phyloP scores from a whole-genome alignment of 2,329 filamentous ascomycete genomes.

The Didymella lethalis region DNA sequence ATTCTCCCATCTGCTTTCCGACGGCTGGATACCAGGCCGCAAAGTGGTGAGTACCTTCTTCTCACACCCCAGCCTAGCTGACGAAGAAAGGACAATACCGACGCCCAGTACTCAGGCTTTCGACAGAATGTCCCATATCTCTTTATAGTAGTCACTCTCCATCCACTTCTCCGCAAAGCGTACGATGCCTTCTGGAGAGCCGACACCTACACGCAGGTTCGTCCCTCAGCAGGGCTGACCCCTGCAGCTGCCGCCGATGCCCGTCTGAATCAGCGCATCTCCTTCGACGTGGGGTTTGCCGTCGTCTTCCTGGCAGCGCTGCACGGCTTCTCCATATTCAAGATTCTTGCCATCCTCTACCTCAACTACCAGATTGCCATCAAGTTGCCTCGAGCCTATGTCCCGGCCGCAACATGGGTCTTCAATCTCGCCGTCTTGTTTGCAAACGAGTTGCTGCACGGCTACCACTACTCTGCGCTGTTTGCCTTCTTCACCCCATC shows the following conservation, averaged over 20 bases:
- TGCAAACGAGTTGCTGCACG: conserved; percentile 82
- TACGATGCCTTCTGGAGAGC: conserved; percentile 67
- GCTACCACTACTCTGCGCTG: conserved; percentile 76
- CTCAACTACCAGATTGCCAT: conserved; percentile 84
- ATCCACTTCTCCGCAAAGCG: conserved; percentile 77
- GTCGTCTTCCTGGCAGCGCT: conserved; percentile 78
- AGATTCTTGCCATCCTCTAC: conserved; percentile 81
- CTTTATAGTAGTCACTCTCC: conserved; percentile 73
- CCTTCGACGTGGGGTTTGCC: conserved; percentile 85
- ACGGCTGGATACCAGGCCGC: conserved; percentile 91
- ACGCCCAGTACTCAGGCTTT: conserved; percentile 86
- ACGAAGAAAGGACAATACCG: conserved; percentile 76
- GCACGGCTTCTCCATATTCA: conserved; percentile 85
- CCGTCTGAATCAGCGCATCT: conserved; percentile 69
- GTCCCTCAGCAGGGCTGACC: conserved; percentile 47
- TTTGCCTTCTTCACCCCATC: conserved; percentile 60
- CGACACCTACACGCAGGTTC: conserved; percentile 55
- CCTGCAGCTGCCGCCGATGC: conserved; percentile 61
- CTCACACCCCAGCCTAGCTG: conserved; percentile 7
- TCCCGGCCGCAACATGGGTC: conserved; percentile 82
- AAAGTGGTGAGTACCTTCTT: conserved; percentile 71
- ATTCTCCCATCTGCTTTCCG: conserved; percentile 73
- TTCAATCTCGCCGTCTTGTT: conserved; percentile 90
- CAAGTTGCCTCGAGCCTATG: conserved; percentile 70
- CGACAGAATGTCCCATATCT: conserved; percentile 87